A percentile compares a stretch with the other conserved stretches of the same genome.
Evolutionary conservation across 768 basidiomycete genomes (phyloP).

Genomic region (Pulveroboletus ravenelii): DNA sequence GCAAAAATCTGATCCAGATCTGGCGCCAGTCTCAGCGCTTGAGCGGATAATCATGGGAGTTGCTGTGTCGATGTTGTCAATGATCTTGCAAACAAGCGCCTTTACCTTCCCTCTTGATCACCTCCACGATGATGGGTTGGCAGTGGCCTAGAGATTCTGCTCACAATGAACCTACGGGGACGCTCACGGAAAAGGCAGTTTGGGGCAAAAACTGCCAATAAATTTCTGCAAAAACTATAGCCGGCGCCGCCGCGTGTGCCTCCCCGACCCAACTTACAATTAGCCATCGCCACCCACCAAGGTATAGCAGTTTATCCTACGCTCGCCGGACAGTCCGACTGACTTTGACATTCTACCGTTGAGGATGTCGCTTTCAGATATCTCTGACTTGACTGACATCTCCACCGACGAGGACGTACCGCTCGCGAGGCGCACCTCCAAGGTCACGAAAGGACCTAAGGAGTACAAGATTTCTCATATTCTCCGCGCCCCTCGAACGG

Average conservation of each 20-base stretch:
- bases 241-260: neutral
- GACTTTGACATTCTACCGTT: neutral
- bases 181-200: conserved; percentile 18
- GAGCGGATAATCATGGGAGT: neutral
- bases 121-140: neutral
- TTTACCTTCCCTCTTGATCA: neutral
- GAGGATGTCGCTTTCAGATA: conserved; percentile 36
- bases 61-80: neutral
- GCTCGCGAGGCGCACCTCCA: conserved; percentile 19
- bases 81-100: neutral
- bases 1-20: neutral
- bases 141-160: neutral
- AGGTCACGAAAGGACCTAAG: conserved; percentile 20
- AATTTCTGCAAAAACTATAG: conserved; percentile 10
- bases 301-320: neutral
- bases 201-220: conserved; percentile 2
- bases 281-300: neutral
- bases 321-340: neutral
- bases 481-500: conserved; percentile 37
- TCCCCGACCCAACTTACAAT: neutral
- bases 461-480: conserved; percentile 30
- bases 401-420: conserved; percentile 34
- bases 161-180: neutral
- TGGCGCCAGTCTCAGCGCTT: conserved; percentile 16
- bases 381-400: conserved; percentile 47